Base-by-base conservation (phyloP, 768 basidiomycete genomes). In the Suillus weaverae region DNA sequence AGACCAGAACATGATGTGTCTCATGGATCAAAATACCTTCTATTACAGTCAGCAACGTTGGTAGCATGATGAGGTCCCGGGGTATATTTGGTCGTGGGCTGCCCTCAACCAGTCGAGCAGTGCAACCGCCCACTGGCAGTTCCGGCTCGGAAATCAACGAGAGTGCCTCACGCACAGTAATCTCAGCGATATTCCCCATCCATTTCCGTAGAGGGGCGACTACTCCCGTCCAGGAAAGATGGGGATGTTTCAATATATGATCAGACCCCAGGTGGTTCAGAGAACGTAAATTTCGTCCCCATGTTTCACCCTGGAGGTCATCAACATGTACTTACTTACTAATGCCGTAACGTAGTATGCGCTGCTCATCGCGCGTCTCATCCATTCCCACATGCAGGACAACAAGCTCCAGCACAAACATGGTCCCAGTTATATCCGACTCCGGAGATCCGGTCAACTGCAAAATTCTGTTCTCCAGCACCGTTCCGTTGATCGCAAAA, bases 401-500 rank as follows among this genome's bases (percentile, higher is more conserved):
- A 22, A 56, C 16, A 36, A 56, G 35, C n/a, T 36, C 55, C n/a
- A 22, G 35, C 22, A 16, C 1, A 11, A 26, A 56, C 56, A 16
- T 39, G 22, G 22, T 18, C 9, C 26, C 30, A 59, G 39, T 59
- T 30, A 30, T 59, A 20, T 41, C 39, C 39, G 36, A 18, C 26
- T 26, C 22, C 16, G 57, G 26, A 39, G 26, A 30, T 30, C 38
- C 36, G 38, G 56, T 20, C 26, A 30, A 30, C 38, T 59, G 26
- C 18, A 32, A 13, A 13, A 33, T 35, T 30, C 10, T 32, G 57
- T 32, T 41, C 41, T 38, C 18, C 26, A 30, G 26, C 30, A 18
- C 39, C 39, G 38, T 43, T 59, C 39, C 57, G 57, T 30, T 59
- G 57, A 59, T 59, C 57, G 57, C 11, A 41, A 6, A 30, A 59